Evolutionary conservation across 176 grass and related monocot species (phyloP), one percentile per base, ranked within the genome.

Genomic region (Ananas comosus): DNA sequence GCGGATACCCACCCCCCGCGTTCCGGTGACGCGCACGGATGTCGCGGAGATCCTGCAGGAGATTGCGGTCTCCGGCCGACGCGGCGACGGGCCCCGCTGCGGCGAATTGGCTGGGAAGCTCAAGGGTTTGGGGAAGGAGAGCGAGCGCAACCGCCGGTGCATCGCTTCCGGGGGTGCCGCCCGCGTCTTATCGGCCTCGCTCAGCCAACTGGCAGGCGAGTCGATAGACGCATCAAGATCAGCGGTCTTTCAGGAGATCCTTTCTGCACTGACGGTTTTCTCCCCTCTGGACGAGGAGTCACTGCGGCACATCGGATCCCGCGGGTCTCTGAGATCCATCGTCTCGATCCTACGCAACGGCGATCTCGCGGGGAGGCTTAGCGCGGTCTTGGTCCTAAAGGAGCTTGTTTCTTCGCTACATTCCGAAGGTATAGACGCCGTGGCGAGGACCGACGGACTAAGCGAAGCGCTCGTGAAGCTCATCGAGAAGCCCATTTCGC

Each of bases 1-100:
- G 72, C 79, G 82, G 6, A 74, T 96, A 65, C 77, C 88, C 22
- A 96, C 91, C 17, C 91, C 91, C n/a, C 67, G 59, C 23, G 86
- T 75, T 19, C 91, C 91, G 1, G 64, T 96, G 53, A 59, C n/a
- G 0, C 73, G 70, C 6, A 58, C 49, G 18, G 82, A 88, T 23
- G 87, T 78, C 0, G 77, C 73, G 14, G 85, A 86, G 1, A 78
- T 71, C 10, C 48, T 96, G 6, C 73, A 72, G 0, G 70, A 53
- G 0, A 51, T 88, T 0, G 65, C 71, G 2, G 14, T 64, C 2
- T 72, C 85, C 1, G 76, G 82, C 1, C 25, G 77, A 61, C 64
- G 85, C 4, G 85, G 91, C 0, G 82, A 96, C 48, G 51, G 4
- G 0, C 29, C 53, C 0, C 50, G 13, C 2, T 88, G 88, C 75